Evolutionary conservation across 2,329 filamentous ascomycete species (phyloP), one percentile per base, ranked within the genome.

Genomic region (Fusarium equiseti): DNA sequence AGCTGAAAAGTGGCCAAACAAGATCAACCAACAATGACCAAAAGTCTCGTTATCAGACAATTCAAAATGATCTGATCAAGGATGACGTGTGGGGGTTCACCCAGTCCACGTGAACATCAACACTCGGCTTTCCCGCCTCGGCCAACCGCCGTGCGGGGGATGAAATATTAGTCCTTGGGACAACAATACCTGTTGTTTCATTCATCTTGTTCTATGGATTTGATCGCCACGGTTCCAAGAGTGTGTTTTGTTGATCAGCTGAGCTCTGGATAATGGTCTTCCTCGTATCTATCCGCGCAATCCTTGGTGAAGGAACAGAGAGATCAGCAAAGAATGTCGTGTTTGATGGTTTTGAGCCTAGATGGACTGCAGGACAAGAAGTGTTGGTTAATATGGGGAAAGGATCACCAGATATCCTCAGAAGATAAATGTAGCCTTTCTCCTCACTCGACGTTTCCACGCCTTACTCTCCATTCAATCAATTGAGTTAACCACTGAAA

Each of bases 41-140:
- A n/a, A 38, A 35, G 22, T 27, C 38, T 54, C 20, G 31, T 54
- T 66, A 15, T 66, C 38, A n/a, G n/a, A 22, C 15, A 27, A 26
- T 49, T 20, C 16, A 24, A 42, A 15, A 66, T 66, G 63, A 66
- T 66, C 44, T 66, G 63, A 66, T 55, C 43, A 13, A 64, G 55
- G 26, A 24, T 48, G 24, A 44, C 18, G 7, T 38, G 63, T 66
- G 63, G 63, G 63, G 63, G 48, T 44, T 66, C 35, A 16, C 12
- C 24, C 18, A 40, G 49, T 29, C 29, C 58, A 66, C 63, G 62
- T 66, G 63, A 40, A 51, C 43, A 26, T 24, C 29, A 15, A 13
- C 38, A 55, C 22, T 40, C 62, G 55, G 63, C 51, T 44, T 63
- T 29, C 57, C 52, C 51, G 45, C 18, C 54, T 65, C 26, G 62